Evolutionary conservation across 108 stramenopile species (phyloP), one percentile per base, ranked within the genome.

Genomic region (Skeletonema potamos): DNA sequence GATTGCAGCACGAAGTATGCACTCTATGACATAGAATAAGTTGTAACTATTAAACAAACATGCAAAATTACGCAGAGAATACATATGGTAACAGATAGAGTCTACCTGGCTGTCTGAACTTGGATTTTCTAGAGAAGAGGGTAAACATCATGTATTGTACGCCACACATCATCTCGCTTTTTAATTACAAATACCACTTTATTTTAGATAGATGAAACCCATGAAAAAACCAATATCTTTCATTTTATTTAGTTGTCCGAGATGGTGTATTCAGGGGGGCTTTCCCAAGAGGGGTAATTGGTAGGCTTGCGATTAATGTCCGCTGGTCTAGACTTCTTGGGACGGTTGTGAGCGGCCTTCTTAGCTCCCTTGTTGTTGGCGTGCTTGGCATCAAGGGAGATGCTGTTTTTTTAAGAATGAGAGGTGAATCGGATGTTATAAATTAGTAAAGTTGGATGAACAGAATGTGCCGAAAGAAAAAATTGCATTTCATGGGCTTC

Each of bases 351-450:
- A 10, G 76, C 78, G 74, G 89, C 88, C 86, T 90, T 90, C 73
- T 87, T 87, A 27, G 89, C 89, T 60, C 87, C 93, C 78, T 95
- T 95, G 58, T 95, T 88, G 34, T 88, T 86, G 34, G 76, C 89
- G 73, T 95, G 90, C 68, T 95, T 92, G 71, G 94, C 90, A 69
- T 71, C 54, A 60, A 78, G 77, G 37, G 77, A 66, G 13, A 78
- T 33, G 51, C 77, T 77, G 58, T 27, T 41, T 41, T 48, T 6
- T 24, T 20, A 22, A 51, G 9, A 48, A 51, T 24, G 6, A 24
- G 48, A 51, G 48, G 48, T 48, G 46, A n/a, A 24, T 1, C 6
- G 1, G 22, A 51, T 20, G 7, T 6, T 0, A 9, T 24, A 22
- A 8, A 20, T 9, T 0, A 22, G 22, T 51, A 51, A 24, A 4